phyloP scores from a whole-genome alignment of 306 rosid genomes.

The Delonix regia region DNA sequence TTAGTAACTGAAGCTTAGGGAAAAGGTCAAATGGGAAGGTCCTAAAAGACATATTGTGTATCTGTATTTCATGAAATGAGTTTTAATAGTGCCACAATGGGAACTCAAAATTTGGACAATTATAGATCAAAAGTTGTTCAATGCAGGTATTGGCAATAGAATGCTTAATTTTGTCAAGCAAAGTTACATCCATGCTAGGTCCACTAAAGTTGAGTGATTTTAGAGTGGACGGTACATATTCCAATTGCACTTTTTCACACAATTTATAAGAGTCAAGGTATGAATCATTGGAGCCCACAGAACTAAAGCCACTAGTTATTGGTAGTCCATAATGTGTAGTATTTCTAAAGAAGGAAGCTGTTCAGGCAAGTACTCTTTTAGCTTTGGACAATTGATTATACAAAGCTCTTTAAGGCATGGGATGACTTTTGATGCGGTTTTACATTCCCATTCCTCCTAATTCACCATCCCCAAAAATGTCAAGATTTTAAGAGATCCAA shows the following conservation, averaged over 20 bases:
- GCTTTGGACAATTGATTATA: neutral
- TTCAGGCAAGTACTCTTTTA: neutral
- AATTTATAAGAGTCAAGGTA: neutral
- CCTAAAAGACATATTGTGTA: neutral
- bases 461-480: neutral
- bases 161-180: constrained; percentile 20
- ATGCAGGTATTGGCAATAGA: neutral
- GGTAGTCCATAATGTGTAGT: neutral
- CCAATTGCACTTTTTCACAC: constrained; percentile 6
- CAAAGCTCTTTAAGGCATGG: neutral
- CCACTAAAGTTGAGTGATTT: neutral
- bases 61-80: neutral
- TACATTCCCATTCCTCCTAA: constrained; percentile 28
- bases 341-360: neutral
- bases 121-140: fast-evolving
- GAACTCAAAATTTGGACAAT: neutral
- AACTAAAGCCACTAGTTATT: constrained; percentile 6
- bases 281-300: neutral
- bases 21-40: neutral
- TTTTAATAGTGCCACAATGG: neutral
- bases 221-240: neutral
- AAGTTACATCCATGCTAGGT: neutral
- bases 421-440: neutral
- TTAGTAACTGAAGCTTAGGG: neutral
- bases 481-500: constrained; percentile 4